Percentiles rank a stretch among this genome's conserved stretches.
Conservation (phyloP, 2,329 filamentous ascomycete genomes). For the Penicillium frequentans region DNA sequence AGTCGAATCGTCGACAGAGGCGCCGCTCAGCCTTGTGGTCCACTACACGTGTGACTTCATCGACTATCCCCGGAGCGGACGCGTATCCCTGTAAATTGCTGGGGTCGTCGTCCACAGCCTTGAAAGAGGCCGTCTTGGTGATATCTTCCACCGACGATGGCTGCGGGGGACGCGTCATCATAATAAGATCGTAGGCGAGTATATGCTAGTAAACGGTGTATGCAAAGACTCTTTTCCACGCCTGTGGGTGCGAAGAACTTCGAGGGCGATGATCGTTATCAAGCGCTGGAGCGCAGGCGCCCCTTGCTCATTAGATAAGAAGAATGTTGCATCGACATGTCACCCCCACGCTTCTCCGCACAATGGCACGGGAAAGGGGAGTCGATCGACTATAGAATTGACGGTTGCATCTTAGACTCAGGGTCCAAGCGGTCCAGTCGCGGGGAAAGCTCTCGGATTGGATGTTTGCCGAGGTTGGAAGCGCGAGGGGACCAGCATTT, state of each 20-base stretch:
- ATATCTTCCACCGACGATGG: slow-evolving; percentile 15
- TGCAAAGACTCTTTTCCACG: background rate
- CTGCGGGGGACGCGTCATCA: slow-evolving; percentile 1
- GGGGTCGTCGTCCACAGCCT: slow-evolving; percentile 17
- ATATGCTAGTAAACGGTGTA: background rate
- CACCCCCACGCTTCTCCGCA: slow-evolving; percentile 28
- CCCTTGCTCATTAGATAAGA: slow-evolving; percentile 20
- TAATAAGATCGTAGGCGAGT: background rate
- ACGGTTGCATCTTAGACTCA: slow-evolving; percentile 16
- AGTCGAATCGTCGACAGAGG: slow-evolving; percentile 56
- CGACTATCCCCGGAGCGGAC: slow-evolving; percentile 19
- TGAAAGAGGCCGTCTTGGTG: slow-evolving; percentile 14
- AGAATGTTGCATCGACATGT: slow-evolving; percentile 22
- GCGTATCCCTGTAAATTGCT: slow-evolving; percentile 19
- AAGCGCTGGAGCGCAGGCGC: slow-evolving; percentile 6
- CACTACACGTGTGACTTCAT: slow-evolving; percentile 35
- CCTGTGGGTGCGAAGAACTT: background rate
- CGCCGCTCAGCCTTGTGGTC: slow-evolving; percentile 49
- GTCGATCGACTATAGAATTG: slow-evolving; percentile 11
- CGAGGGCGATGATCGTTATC: slow-evolving; percentile 8
- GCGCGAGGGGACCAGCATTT: background rate
- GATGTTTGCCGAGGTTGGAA: background rate
- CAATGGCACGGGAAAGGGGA: background rate
- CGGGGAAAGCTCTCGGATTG: slow-evolving; percentile 1
- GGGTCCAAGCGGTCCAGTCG: background rate